phyloP scores from a whole-genome alignment of 441 rosid genomes.

The Metrosideros polymorpha region DNA sequence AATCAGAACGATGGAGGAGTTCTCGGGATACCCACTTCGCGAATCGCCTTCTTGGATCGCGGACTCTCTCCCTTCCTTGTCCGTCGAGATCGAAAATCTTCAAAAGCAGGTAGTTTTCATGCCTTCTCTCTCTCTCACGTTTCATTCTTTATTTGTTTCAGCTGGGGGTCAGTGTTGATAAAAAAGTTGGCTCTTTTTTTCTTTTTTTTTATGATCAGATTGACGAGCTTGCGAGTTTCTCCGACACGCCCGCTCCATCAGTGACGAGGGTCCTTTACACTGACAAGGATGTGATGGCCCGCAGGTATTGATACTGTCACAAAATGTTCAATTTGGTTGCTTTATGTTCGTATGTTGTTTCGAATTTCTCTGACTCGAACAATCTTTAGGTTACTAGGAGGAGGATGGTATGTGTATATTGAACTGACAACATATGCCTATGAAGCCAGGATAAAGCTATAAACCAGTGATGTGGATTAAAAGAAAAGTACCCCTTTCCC shows the following conservation, averaged over 20 bases:
- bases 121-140: background rate
- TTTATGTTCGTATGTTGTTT: background rate
- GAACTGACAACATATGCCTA: background rate
- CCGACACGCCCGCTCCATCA: slow-evolving; percentile 80
- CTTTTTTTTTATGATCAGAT: slow-evolving; percentile 28
- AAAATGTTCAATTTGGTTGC: background rate
- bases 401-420: background rate
- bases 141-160: background rate
- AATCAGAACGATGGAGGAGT: slow-evolving; percentile 62
- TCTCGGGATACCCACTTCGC: slow-evolving; percentile 76
- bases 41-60: slow-evolving; percentile 28
- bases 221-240: slow-evolving; percentile 75
- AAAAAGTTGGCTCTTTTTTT: background rate
- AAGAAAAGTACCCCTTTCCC: background rate
- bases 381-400: background rate
- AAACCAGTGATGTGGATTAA: background rate
- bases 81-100: slow-evolving; percentile 42
- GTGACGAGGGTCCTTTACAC: slow-evolving; percentile 82
- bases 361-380: background rate
- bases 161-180: background rate
- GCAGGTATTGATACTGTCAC: slow-evolving; percentile 34
- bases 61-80: slow-evolving; percentile 33
- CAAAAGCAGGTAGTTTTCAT: slow-evolving; percentile 47
- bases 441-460: background rate
- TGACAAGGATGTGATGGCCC: slow-evolving; percentile 70